Evolutionary conservation across 305 asterid genomes (phyloP).

Genomic region (Ajuga reptans): DNA sequence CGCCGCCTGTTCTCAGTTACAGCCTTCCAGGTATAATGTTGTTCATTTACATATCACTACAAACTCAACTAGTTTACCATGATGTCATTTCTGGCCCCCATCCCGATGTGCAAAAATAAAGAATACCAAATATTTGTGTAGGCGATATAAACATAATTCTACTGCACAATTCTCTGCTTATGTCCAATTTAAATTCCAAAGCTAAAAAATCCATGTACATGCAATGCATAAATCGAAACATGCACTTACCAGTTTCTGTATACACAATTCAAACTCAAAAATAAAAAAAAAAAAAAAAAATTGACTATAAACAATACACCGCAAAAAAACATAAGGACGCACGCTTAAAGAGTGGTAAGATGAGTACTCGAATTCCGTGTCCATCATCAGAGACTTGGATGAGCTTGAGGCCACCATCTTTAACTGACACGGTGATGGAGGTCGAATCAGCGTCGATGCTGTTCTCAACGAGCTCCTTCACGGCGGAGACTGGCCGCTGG

Average conservation of each 20-base stretch:
- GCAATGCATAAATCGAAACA: neutral
- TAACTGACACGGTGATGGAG: slow-evolving; percentile 59
- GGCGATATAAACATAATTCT: neutral
- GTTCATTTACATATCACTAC: neutral
- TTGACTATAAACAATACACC: neutral
- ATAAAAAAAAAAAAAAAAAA: neutral
- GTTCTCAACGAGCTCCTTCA: slow-evolving; percentile 88
- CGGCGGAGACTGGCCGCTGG: slow-evolving; percentile 95
- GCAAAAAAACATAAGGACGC: neutral
- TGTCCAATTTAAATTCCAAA: neutral
- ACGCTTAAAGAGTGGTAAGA: neutral
- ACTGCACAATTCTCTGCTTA: neutral
- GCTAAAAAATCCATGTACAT: neutral
- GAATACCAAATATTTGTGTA: too few relatives aligned
- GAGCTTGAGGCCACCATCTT: slow-evolving; percentile 92
- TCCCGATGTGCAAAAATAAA: neutral
- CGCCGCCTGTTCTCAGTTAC: neutral
- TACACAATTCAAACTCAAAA: neutral
- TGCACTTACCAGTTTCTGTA: neutral
- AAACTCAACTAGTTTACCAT: neutral
- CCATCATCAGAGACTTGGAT: slow-evolving; percentile 96
- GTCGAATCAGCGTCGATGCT: slow-evolving; percentile 83
- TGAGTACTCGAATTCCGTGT: slow-evolving; percentile 75
- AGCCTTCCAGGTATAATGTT: too few relatives aligned
- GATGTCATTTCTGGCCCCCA: neutral